phyloP scores from a whole-genome alignment of 2,329 filamentous ascomycete genomes.

The Aspergillus fructus region DNA sequence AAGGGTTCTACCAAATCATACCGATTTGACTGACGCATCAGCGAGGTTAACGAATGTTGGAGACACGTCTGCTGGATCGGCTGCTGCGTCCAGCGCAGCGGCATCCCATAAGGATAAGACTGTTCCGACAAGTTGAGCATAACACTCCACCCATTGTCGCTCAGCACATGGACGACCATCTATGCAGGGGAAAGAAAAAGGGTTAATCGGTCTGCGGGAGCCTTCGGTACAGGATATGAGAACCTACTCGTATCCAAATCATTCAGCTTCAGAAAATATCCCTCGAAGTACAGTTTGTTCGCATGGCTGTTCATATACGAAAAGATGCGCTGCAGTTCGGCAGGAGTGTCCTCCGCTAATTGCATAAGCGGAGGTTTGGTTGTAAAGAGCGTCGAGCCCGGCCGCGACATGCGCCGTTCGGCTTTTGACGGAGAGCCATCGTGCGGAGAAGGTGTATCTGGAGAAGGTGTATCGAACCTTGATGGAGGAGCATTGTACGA shows the following conservation, averaged over 20 bases:
- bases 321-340: conserved; percentile 93
- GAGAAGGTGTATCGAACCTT: conserved; percentile 32
- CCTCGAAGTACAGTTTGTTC: conserved; percentile 96
- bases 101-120: conserved; percentile 96
- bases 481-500: conserved; percentile 20
- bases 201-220: conserved; percentile 29
- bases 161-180: conserved; percentile 84
- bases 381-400: conserved; percentile 80
- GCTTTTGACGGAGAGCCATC: conserved; percentile 43
- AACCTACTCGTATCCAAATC: conserved; percentile 86
- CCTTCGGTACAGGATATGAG: background rate
- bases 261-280: conserved; percentile 95
- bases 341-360: conserved; percentile 77
- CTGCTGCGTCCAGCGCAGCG: conserved; percentile 81
- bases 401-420: conserved; percentile 56
- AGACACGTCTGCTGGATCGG: conserved; percentile 78
- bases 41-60: conserved; percentile 96
- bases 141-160: conserved; percentile 92
- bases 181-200: conserved; percentile 37
- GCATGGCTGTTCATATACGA: conserved; percentile 89
- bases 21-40: conserved; percentile 98
- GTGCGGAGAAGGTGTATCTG: conserved; percentile 36
- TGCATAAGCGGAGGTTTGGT: conserved; percentile 87
- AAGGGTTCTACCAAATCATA: conserved; percentile 43
- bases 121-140: conserved; percentile 92